Evolutionary conservation across 163 green algal genomes (phyloP).

Genomic region (Dunaliella salina): DNA sequence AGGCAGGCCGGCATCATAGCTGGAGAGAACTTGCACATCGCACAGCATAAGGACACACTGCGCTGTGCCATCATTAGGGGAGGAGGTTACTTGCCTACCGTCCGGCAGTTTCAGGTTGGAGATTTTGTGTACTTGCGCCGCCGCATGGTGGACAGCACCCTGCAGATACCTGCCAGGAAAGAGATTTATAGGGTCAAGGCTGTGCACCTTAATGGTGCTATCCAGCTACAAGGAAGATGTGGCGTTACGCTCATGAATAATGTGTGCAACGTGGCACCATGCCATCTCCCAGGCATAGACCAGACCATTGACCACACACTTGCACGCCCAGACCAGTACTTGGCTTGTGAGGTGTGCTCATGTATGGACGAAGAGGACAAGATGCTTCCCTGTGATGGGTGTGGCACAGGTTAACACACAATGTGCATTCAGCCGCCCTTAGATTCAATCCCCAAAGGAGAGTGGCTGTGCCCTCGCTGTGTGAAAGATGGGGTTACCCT

Average conservation of each 20-base stretch:
- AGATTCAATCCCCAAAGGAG: not conserved
- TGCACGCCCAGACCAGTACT: too few species aligned
- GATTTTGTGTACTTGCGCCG: slow-evolving; percentile 32
- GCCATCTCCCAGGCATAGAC: too few species aligned
- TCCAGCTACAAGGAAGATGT: too few species aligned
- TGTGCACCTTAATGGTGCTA: not conserved
- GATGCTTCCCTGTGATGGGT: not conserved
- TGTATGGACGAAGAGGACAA: not conserved
- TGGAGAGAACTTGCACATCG: too few species aligned
- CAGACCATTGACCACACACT: too few species aligned
- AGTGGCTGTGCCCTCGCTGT: too few species aligned
- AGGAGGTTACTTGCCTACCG: not conserved
- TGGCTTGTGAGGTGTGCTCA: too few species aligned
- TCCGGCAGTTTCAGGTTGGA: not conserved
- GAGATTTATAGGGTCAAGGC: not conserved
- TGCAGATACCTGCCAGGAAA: not conserved
- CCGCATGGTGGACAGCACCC: too few species aligned
- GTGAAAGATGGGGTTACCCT: too few species aligned
- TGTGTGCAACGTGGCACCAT: too few species aligned
- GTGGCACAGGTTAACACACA: not conserved
- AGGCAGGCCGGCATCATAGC: too few species aligned
- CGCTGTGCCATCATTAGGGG: slow-evolving; percentile 15
- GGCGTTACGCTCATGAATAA: too few species aligned
- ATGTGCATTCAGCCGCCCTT: not conserved
- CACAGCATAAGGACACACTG: slow-evolving; percentile 36